These are phyloP conservation scores for Plasmopara viticola DNA, from an alignment of 352 stramenopile genomes.

Conservation along the genomic window DNA sequence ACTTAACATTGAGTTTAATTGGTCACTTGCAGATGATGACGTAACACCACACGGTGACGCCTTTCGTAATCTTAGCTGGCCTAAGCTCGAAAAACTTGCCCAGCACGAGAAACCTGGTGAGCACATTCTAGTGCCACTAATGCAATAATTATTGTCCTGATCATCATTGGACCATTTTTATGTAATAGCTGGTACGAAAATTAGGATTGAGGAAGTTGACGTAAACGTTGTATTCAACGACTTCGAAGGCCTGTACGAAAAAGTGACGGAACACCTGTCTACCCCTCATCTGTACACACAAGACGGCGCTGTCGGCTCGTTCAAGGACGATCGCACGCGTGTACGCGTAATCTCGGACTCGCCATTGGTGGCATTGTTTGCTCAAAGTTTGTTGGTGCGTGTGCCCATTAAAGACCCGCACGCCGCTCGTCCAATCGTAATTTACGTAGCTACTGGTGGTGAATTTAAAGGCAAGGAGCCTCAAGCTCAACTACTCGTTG, in stretches of 20 bases:
- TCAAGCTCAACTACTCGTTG: constrained; percentile 49
- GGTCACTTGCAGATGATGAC: constrained; percentile 75
- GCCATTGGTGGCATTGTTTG: constrained; percentile 59
- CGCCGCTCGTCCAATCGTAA: constrained; percentile 66
- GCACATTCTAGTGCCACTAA: not conserved
- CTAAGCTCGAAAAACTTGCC: constrained; percentile 54
- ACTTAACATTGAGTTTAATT: constrained; percentile 85
- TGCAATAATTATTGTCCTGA: not conserved
- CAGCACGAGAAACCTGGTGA: constrained; percentile 56
- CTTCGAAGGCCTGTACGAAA: constrained; percentile 61
- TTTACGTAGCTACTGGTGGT: constrained; percentile 59
- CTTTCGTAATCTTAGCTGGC: constrained; percentile 70
- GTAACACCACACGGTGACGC: constrained; percentile 72
- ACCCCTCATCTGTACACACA: constrained; percentile 56
- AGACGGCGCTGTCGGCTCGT: constrained; percentile 71
- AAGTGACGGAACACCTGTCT: constrained; percentile 69
- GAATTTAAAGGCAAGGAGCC: constrained; percentile 59
- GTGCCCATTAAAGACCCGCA: constrained; percentile 60
- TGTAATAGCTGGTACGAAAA: constrained; percentile 44
- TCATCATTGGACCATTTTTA: constrained; percentile 1
- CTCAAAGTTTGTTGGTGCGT: constrained; percentile 64
- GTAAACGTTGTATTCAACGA: constrained; percentile 58
- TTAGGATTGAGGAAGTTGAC: constrained; percentile 55
- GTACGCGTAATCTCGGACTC: constrained; percentile 78
- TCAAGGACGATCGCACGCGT: constrained; percentile 65